Conservation (phyloP, 78 protist genomes). For the Goniomonas avonlea region DNA sequence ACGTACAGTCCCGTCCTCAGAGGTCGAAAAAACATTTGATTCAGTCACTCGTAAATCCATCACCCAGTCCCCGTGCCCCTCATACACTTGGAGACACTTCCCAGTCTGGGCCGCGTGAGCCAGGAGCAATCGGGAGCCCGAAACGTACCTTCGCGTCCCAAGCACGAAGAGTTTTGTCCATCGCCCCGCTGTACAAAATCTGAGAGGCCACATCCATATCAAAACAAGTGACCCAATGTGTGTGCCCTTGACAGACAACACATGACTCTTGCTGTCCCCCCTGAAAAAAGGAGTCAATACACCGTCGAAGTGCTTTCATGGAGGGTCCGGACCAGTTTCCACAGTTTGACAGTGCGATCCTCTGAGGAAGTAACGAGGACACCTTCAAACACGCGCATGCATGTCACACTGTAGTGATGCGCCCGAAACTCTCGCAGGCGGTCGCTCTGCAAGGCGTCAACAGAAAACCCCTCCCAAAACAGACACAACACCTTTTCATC, state of each 20-base stretch:
- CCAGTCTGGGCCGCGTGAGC: too few species aligned
- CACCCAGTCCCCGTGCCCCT: background rate
- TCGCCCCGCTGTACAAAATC: background rate
- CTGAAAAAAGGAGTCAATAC: background rate
- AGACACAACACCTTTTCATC: too few species aligned
- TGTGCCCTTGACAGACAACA: background rate
- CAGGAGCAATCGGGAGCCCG: too few species aligned
- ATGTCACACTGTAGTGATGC: background rate
- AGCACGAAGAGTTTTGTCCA: background rate
- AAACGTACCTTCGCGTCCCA: constrained; percentile 18
- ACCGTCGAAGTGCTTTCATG: background rate
- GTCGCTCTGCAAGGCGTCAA: too few species aligned
- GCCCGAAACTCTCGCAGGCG: too few species aligned
- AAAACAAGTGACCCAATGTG: constrained; percentile 1
- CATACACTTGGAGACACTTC: background rate
- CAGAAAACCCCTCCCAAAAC: too few species aligned
- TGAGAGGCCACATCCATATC: background rate
- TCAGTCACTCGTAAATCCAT: background rate
- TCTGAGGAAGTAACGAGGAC: constrained; percentile 1
- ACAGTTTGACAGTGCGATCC: background rate
- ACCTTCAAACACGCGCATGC: background rate
- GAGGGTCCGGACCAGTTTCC: background rate
- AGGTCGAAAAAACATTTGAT: background rate
- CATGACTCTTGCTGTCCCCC: background rate
- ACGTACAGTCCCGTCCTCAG: constrained; percentile 4